These are phyloP conservation scores for Lecanosticta acicola DNA, from an alignment of 2,329 filamentous ascomycete genomes.

Conservation along the genomic window DNA sequence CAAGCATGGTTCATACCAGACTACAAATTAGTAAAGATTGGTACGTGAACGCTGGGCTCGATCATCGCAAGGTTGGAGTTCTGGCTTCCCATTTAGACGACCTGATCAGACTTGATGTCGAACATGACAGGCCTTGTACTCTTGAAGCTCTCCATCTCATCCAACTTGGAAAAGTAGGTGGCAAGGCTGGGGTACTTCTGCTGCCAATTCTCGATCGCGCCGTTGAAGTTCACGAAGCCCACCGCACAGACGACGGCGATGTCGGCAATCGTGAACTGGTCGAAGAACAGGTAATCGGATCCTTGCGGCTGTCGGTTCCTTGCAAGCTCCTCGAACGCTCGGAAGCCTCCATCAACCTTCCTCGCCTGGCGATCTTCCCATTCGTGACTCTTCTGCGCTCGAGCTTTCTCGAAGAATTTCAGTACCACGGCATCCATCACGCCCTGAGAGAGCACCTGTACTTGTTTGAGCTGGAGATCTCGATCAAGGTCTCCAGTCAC, in stretches of 20 bases:
- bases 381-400: constrained; percentile 9
- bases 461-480: constrained; percentile 13
- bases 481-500: constrained; percentile 15
- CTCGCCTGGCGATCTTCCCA: constrained; percentile 15
- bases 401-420: constrained; percentile 16
- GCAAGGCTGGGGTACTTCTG: constrained; percentile 15
- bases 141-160: constrained; percentile 12
- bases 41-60: no score
- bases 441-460: constrained; percentile 13
- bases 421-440: constrained; percentile 19
- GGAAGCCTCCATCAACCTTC: constrained; percentile 15
- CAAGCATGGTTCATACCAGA: no score
- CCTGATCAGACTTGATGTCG: constrained; percentile 7
- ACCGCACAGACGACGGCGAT: constrained; percentile 20
- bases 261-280: constrained; percentile 19
- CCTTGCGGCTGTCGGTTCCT: constrained; percentile 3
- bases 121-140: constrained; percentile 18
- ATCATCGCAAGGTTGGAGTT: no score
- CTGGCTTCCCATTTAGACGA: no score
- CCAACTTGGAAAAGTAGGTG: constrained; percentile 14
- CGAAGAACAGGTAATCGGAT: constrained; percentile 12
- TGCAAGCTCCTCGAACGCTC: constrained; percentile 14
- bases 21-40: no score
- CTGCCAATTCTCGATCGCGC: constrained; percentile 13
- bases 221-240: constrained; percentile 15